These are phyloP conservation scores for Megacollybia marginata DNA, from an alignment of 768 basidiomycete species.

Conservation along the genomic window DNA sequence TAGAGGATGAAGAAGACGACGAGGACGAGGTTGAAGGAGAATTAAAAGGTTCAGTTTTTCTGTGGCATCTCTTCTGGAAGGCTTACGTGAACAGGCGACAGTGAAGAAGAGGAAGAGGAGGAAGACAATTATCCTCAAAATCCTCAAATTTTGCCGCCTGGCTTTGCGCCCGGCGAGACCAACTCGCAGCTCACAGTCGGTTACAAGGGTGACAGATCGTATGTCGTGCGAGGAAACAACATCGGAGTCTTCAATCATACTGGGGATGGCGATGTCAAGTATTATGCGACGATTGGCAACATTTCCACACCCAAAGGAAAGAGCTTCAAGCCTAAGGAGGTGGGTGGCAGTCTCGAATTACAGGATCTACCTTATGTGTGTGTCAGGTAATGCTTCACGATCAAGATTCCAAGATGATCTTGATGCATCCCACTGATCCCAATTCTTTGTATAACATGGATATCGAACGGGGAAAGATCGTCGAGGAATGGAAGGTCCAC, in stretches of 20 bases:
- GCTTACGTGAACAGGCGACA: conserved; percentile 9
- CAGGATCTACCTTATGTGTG: conserved; percentile 4
- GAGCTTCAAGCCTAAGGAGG: conserved; percentile 81
- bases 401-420: conserved; percentile 91
- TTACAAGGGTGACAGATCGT: conserved; percentile 92
- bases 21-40: conserved; percentile 72
- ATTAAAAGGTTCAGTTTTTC: conserved; percentile 60
- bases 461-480: conserved; percentile 89
- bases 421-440: conserved; percentile 78
- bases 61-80: not conserved
- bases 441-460: conserved; percentile 87
- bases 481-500: conserved; percentile 99
- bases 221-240: conserved; percentile 85
- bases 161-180: conserved; percentile 46
- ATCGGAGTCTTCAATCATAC: conserved; percentile 86
- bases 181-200: conserved; percentile 92
- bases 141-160: conserved; percentile 26
- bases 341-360: conserved; percentile 22
- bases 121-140: conserved; percentile 28
- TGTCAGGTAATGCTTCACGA: conserved; percentile 90
- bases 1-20: conserved; percentile 65
- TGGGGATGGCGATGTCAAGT: conserved; percentile 66
- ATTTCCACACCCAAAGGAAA: conserved; percentile 75
- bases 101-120: conserved; percentile 35
- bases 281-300: conserved; percentile 81